phyloP scores from a whole-genome alignment of 2,329 filamentous ascomycete species.

The Colletotrichum coccodes region DNA sequence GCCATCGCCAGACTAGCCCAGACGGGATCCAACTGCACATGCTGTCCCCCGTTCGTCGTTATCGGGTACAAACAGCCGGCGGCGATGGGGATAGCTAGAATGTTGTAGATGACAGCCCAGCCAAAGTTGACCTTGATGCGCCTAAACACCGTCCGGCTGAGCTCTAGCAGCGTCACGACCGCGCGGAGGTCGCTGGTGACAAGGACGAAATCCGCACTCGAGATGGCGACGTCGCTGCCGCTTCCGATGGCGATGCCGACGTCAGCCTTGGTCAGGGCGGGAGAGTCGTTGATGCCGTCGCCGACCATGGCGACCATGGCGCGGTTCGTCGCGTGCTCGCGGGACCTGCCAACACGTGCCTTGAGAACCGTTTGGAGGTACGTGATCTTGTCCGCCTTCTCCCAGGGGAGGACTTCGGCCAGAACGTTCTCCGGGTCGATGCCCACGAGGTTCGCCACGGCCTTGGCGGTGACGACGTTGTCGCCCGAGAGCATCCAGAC shows the following conservation, averaged over 20 bases:
- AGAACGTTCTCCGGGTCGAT: conserved; percentile 81
- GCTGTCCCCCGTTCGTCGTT: conserved; percentile 55
- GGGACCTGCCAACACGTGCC: conserved; percentile 38
- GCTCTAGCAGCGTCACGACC: conserved; percentile 77
- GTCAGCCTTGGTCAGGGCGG: conserved; percentile 82
- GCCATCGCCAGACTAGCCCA: conserved; percentile 97
- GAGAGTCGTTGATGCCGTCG: conserved; percentile 90
- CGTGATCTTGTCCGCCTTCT: conserved; percentile 80
- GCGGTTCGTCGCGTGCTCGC: conserved; percentile 46
- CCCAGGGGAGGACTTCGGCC: conserved; percentile 84
- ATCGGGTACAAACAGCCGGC: conserved; percentile 80
- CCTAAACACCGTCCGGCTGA: conserved; percentile 78
- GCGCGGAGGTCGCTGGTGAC: conserved; percentile 76
- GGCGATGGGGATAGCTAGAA: conserved; percentile 81
- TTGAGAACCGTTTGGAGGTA: conserved; percentile 67
- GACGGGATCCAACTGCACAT: conserved; percentile 76
- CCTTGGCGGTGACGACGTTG: conserved; percentile 84
- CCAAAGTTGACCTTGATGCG: conserved; percentile 86
- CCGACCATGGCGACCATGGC: conserved; percentile 83
- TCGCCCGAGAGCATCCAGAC: conserved; percentile 96
- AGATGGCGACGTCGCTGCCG: conserved; percentile 86
- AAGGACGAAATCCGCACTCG: conserved; percentile 83
- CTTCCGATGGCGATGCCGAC: conserved; percentile 86
- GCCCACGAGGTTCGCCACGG: conserved; percentile 80
- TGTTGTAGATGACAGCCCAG: conserved; percentile 87